These are phyloP conservation scores for Pestalotiopsis sp. DNA, from an alignment of 2,329 filamentous ascomycete genomes.

Conservation along the genomic window DNA sequence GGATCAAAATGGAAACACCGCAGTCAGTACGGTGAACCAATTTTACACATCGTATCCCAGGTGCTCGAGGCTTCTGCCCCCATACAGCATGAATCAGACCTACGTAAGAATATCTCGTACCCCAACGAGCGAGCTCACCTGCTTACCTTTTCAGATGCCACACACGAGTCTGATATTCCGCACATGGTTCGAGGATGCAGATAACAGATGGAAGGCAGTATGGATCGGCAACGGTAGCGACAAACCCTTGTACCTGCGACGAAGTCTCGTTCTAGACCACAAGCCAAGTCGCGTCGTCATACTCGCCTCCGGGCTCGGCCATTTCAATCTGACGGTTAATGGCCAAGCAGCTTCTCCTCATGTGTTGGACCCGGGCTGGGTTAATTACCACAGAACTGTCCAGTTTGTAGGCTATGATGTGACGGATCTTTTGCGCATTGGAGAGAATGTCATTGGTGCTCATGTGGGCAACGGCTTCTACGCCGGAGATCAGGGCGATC, in stretches of 20 bases:
- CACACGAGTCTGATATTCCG: slow-evolving; percentile 43
- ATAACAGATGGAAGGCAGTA: slow-evolving; percentile 41
- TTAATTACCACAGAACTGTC: slow-evolving; percentile 40
- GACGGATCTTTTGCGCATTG: slow-evolving; percentile 31
- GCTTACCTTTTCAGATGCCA: slow-evolving; percentile 33
- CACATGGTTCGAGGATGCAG: slow-evolving; percentile 42
- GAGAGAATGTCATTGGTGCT: slow-evolving; percentile 41
- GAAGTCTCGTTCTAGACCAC: slow-evolving; percentile 28
- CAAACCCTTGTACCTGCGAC: slow-evolving; percentile 42
- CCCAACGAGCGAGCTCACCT: background rate
- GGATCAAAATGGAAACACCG: slow-evolving; percentile 33
- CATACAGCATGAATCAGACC: slow-evolving; percentile 44
- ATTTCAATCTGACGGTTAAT: slow-evolving; percentile 41
- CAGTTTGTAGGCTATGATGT: slow-evolving; percentile 47
- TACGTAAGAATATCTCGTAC: slow-evolving; percentile 26
- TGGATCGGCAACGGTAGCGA: slow-evolving; percentile 42
- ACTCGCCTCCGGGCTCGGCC: slow-evolving; percentile 40
- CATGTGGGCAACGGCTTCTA: slow-evolving; percentile 48
- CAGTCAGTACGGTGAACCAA: slow-evolving; percentile 30
- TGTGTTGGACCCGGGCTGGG: slow-evolving; percentile 41
- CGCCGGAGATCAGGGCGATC: slow-evolving; percentile 43
- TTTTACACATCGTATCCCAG: slow-evolving; percentile 43
- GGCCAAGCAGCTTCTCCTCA: slow-evolving; percentile 35
- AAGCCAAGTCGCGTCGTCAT: slow-evolving; percentile 35
- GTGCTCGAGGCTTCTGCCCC: slow-evolving; percentile 34